A percentile compares a stretch with the other conserved stretches of the same genome.
Conservation (phyloP, 208 protist species). For the Crithidia brevicula region DNA sequence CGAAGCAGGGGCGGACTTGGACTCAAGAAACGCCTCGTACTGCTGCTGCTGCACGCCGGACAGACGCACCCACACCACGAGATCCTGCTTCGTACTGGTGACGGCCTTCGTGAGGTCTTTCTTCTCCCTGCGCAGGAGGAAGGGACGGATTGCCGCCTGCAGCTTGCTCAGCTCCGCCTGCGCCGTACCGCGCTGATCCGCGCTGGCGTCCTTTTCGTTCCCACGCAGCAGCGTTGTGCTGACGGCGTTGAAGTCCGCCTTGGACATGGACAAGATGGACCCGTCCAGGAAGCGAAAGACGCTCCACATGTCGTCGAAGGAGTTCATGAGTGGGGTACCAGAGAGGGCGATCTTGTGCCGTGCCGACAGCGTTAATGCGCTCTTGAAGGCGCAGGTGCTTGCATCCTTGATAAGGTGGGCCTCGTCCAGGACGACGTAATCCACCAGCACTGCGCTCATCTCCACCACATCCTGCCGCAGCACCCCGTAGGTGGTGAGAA, state of each 20-base stretch:
- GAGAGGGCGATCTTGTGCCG: slow-evolving; percentile 84
- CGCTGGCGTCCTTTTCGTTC: slow-evolving; percentile 79
- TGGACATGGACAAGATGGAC: slow-evolving; percentile 45
- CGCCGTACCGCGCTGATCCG: slow-evolving; percentile 39
- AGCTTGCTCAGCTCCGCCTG: slow-evolving; percentile 47
- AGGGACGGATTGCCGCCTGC: slow-evolving; percentile 63
- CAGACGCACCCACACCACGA: slow-evolving; percentile 81
- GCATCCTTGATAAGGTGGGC: slow-evolving; percentile 84
- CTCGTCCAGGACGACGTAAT: slow-evolving; percentile 89
- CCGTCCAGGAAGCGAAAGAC: slow-evolving; percentile 84
- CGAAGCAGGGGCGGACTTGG: slow-evolving; percentile 23
- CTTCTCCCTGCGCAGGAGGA: slow-evolving; percentile 86
- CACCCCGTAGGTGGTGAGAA: slow-evolving; percentile 87
- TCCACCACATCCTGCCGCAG: slow-evolving; percentile 66
- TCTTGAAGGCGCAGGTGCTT: slow-evolving; percentile 59
- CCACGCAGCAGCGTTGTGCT: slow-evolving; percentile 64
- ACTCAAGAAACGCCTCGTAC: slow-evolving; percentile 66
- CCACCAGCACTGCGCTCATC: slow-evolving; percentile 62
- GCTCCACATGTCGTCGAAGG: slow-evolving; percentile 87
- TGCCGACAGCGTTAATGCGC: slow-evolving; percentile 59
- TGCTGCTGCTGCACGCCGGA: slow-evolving; percentile 56
- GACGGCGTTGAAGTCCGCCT: slow-evolving; percentile 47
- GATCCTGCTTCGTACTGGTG: slow-evolving; percentile 61
- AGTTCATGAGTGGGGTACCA: slow-evolving; percentile 88
- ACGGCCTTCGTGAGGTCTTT: slow-evolving; percentile 35